Percentiles rank a stretch among this genome's conserved stretches.
Conservation (phyloP, 163 green algal species). For the Volvox carteri region DNA sequence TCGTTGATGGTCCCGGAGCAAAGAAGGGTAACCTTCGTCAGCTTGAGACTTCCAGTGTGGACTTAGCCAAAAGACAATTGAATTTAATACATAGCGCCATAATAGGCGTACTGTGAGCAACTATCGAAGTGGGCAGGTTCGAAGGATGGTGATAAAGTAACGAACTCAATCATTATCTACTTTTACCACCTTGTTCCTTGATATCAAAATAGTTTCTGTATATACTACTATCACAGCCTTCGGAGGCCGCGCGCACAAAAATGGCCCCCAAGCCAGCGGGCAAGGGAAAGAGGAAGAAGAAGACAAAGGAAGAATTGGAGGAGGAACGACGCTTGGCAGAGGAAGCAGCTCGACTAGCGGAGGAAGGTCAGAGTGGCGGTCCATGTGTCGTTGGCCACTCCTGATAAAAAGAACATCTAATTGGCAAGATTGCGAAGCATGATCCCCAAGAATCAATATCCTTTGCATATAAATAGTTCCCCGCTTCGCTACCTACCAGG, state of each 20-base stretch:
- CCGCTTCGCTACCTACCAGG: too few species aligned
- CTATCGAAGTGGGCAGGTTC: neutral
- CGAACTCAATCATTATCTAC: neutral
- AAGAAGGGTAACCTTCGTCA: too few species aligned
- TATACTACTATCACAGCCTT: neutral
- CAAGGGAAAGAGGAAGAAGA: conserved; percentile 65
- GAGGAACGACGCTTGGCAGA: conserved; percentile 59
- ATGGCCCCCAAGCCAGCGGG: conserved; percentile 12
- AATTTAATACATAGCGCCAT: neutral
- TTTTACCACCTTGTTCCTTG: neutral
- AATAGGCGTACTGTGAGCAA: neutral
- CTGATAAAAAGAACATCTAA: too few species aligned
- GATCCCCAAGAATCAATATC: too few species aligned
- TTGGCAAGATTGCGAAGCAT: too few species aligned
- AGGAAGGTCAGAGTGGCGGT: conserved; percentile 62
- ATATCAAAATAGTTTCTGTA: too few species aligned
- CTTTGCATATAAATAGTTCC: too few species aligned
- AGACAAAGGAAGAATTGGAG: conserved; percentile 73
- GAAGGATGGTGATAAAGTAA: neutral
- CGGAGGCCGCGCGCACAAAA: neutral
- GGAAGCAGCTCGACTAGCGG: conserved; percentile 64
- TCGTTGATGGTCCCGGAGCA: conserved; percentile 8
- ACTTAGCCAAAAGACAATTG: too few species aligned
- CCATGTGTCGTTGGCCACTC: neutral
- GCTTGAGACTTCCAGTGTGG: too few species aligned